Conservation (phyloP, 306 rosid species). For the Inga leiocalycina region DNA sequence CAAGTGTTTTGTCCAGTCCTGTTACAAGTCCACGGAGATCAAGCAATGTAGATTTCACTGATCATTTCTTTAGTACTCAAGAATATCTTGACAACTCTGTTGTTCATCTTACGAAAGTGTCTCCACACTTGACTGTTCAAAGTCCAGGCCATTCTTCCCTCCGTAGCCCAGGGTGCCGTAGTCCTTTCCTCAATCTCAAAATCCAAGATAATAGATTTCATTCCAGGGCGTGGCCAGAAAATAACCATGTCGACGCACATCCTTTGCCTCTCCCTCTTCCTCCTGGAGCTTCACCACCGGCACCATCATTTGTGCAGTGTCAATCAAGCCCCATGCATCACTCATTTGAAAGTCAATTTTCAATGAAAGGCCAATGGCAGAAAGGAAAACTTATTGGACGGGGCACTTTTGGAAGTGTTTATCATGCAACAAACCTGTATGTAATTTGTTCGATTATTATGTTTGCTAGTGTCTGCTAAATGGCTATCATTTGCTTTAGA, state of each 20-base stretch:
- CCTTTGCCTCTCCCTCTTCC: constrained; percentile 96
- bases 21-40: constrained; percentile 76
- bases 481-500: constrained; percentile 27
- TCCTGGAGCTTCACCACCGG: constrained; percentile 51
- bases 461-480: constrained; percentile 18
- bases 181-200: constrained; percentile 36
- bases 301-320: constrained; percentile 42
- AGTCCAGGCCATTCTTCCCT: constrained; percentile 63
- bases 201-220: constrained; percentile 43
- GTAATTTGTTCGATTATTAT: constrained; percentile 25
- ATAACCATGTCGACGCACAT: constrained; percentile 62
- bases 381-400: constrained; percentile 91
- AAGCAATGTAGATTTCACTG: constrained; percentile 43
- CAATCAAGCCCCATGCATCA: constrained; percentile 39
- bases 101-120: constrained; percentile 31
- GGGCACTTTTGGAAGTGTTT: constrained; percentile 92
- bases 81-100: constrained; percentile 45
- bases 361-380: constrained; percentile 85
- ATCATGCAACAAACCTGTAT: constrained; percentile 77
- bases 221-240: constrained; percentile 52
- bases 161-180: constrained; percentile 48
- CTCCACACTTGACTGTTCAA: constrained; percentile 37
- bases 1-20: constrained; percentile 73
- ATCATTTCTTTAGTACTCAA: constrained; percentile 36
- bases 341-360: constrained; percentile 43